Conservation (phyloP, 179 eudicot genomes). For the Beta lomatogona region DNA sequence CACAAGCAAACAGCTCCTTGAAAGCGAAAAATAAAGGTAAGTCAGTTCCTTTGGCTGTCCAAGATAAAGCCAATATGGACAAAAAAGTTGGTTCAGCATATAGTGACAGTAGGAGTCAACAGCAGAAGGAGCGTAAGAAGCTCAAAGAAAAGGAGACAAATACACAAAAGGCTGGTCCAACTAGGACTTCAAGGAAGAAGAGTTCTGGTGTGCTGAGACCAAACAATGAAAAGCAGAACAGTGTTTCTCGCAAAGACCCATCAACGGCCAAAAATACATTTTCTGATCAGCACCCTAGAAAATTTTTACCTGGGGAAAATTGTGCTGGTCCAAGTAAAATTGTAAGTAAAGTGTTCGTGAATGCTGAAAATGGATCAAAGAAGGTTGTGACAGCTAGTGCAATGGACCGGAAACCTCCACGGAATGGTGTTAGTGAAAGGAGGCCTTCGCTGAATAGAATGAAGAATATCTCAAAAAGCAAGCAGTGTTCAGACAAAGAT, state of each 20-base stretch:
- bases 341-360: conserved; percentile 51
- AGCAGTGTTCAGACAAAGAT: conserved; percentile 35
- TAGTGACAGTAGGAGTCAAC: conserved; percentile 41
- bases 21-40: conserved; percentile 60
- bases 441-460: conserved; percentile 39
- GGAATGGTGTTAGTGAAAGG: conserved; percentile 35
- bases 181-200: conserved; percentile 47
- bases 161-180: conserved; percentile 45
- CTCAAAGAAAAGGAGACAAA: conserved; percentile 41
- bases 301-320: conserved; percentile 33
- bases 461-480: conserved; percentile 47
- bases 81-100: conserved; percentile 47
- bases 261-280: conserved; percentile 39
- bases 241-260: conserved; percentile 45
- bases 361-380: conserved; percentile 44
- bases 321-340: conserved; percentile 51
- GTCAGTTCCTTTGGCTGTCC: conserved; percentile 42
- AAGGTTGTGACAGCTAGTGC: conserved; percentile 43
- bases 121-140: conserved; percentile 52
- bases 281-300: conserved; percentile 51
- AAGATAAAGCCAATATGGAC: conserved; percentile 49
- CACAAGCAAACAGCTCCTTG: conserved; percentile 44
- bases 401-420: conserved; percentile 40
- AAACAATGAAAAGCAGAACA: conserved; percentile 83
- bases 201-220: conserved; percentile 58